These are phyloP conservation scores for Athelia psychrophila DNA, from an alignment of 1,284 basidiomycete species.

Conservation along the genomic window DNA sequence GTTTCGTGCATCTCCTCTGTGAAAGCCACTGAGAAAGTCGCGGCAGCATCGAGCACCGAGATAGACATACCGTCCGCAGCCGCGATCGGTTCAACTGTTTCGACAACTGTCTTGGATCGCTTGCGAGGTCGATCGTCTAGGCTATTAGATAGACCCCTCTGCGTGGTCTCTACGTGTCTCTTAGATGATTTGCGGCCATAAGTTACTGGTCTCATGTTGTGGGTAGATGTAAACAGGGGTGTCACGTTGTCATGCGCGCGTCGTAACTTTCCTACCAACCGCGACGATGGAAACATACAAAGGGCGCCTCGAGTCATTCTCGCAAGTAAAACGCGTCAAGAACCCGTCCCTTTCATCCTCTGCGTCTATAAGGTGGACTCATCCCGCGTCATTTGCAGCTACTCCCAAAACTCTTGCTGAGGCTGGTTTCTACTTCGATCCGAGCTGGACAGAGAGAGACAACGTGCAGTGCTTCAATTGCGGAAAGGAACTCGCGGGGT, in stretches of 20 bases:
- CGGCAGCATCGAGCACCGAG: too few species aligned
- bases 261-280: neutral
- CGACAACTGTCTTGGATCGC: neutral
- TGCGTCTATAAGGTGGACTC: constrained; percentile 63
- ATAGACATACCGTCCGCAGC: neutral
- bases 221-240: neutral
- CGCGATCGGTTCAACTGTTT: neutral
- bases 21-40: too few species aligned
- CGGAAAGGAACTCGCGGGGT: constrained; percentile 71
- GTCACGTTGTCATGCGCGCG: constrained; percentile 4
- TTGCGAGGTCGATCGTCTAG: neutral
- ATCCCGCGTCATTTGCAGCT: constrained; percentile 55
- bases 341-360: constrained; percentile 29
- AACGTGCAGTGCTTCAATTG: constrained; percentile 78
- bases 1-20: too few species aligned
- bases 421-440: constrained; percentile 81
- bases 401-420: constrained; percentile 71
- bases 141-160: too few species aligned
- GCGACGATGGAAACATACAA: constrained; percentile 51
- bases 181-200: constrained; percentile 39
- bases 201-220: constrained; percentile 29
- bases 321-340: constrained; percentile 48
- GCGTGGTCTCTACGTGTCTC: constrained; percentile 15
- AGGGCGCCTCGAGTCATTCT: constrained; percentile 59
- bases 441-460: constrained; percentile 59